Evolutionary conservation across 345 rosid species (phyloP).

Genomic region (Erysimum cheiranthoides): DNA sequence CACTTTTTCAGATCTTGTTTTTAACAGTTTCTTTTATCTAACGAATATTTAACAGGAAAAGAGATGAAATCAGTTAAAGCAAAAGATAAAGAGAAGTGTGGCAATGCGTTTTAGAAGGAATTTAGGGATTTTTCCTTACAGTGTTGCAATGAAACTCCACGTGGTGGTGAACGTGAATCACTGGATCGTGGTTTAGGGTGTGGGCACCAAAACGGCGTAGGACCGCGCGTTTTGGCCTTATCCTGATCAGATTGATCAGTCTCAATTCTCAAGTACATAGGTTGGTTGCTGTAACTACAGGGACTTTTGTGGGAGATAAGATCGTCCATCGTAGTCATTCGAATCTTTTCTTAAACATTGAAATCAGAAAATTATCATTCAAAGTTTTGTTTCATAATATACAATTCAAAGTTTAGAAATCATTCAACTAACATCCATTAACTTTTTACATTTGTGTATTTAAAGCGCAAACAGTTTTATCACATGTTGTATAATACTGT

Average conservation of each 20-base stretch:
- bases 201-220: conserved; percentile 31
- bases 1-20: background rate
- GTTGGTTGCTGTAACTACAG: conserved; percentile 24
- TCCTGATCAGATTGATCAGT: conserved; percentile 22
- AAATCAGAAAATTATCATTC: background rate
- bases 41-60: conserved; percentile 13
- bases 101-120: background rate
- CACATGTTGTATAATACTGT: background rate
- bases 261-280: conserved; percentile 28
- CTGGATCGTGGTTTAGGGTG: conserved; percentile 1
- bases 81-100: background rate
- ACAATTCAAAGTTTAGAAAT: background rate
- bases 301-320: background rate
- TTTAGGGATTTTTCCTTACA: background rate
- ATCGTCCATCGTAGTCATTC: conserved; percentile 18
- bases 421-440: conserved; percentile 6
- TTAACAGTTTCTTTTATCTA: background rate
- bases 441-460: background rate
- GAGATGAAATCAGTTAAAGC: conserved; percentile 17
- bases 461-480: background rate
- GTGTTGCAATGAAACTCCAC: conserved; percentile 19
- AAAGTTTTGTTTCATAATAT: background rate
- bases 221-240: conserved; percentile 23
- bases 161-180: conserved; percentile 26
- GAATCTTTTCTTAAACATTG: background rate